Percentiles rank a stretch among this genome's conserved stretches.
Conservation (phyloP, 768 basidiomycete species). For the Amanita rubescens region DNA sequence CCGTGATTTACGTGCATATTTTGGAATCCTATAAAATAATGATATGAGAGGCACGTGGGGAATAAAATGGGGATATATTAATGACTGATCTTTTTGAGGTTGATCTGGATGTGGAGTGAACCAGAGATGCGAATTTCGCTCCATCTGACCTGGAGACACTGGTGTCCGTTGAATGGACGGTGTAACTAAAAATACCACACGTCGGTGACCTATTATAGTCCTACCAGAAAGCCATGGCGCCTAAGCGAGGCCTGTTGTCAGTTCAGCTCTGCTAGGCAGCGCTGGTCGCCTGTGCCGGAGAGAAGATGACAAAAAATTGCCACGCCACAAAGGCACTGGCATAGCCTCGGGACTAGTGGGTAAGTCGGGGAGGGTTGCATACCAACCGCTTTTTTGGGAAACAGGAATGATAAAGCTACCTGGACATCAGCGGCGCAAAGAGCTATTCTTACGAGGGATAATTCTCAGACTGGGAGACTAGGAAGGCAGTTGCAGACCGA, state of each 20-base stretch:
- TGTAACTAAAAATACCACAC: not conserved
- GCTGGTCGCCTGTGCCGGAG: not conserved
- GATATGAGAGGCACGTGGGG: not conserved
- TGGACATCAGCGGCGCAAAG: too few species aligned
- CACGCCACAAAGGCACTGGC: not conserved
- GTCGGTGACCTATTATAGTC: not conserved
- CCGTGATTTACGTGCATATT: not conserved
- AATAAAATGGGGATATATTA: not conserved
- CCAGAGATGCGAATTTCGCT: not conserved
- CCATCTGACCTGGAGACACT: not conserved
- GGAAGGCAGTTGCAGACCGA: not conserved
- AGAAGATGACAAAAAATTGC: not conserved
- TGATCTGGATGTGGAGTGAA: not conserved
- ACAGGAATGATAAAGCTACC: not conserved
- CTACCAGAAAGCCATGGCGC: not conserved
- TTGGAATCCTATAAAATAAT: not conserved
- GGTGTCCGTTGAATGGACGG: not conserved
- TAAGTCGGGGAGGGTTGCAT: too few species aligned
- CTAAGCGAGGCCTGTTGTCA: not conserved
- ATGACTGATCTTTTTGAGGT: not conserved
- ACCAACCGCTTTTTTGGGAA: too few species aligned
- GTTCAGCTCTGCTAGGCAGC: not conserved
- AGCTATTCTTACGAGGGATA: not conserved
- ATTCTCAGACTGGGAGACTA: not conserved
- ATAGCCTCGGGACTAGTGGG: not conserved